A percentile compares a stretch with the other conserved stretches of the same genome.
Conservation (phyloP, 176 grass and related monocot species). For the Luzula sylvatica region DNA sequence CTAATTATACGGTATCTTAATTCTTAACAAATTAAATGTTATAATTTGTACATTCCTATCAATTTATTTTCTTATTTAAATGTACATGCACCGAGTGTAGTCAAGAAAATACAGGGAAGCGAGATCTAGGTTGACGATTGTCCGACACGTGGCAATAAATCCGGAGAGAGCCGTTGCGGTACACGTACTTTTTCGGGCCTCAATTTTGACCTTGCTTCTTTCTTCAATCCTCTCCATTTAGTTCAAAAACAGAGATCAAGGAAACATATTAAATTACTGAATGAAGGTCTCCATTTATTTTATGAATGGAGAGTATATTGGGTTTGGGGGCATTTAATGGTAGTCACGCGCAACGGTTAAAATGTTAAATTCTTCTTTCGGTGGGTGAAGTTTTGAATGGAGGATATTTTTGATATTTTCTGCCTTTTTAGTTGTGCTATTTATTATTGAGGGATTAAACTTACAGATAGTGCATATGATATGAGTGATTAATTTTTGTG, state of each 20-base stretch:
- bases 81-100: not conserved
- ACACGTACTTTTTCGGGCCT: not conserved
- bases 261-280: too few species aligned
- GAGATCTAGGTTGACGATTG: constrained; percentile 10
- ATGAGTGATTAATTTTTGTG: not conserved
- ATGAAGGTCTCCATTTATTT: not conserved
- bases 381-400: not conserved
- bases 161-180: constrained; percentile 2
- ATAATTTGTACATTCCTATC: too few species aligned
- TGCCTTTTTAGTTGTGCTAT: not conserved
- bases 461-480: not conserved
- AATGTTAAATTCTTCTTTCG: not conserved
- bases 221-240: too few species aligned
- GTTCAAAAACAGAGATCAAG: not conserved
- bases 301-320: not conserved
- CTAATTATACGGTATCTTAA: too few species aligned
- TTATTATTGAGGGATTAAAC: not conserved
- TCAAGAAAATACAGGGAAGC: not conserved
- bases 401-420: not conserved
- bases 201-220: not conserved
- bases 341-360: constrained; percentile 3
- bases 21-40: too few species aligned
- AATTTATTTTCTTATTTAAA: too few species aligned
- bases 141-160: constrained; percentile 7
- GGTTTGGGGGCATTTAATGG: not conserved